Conservation (phyloP, 2,329 filamentous ascomycete genomes). For the Xylariaceae sp. region DNA sequence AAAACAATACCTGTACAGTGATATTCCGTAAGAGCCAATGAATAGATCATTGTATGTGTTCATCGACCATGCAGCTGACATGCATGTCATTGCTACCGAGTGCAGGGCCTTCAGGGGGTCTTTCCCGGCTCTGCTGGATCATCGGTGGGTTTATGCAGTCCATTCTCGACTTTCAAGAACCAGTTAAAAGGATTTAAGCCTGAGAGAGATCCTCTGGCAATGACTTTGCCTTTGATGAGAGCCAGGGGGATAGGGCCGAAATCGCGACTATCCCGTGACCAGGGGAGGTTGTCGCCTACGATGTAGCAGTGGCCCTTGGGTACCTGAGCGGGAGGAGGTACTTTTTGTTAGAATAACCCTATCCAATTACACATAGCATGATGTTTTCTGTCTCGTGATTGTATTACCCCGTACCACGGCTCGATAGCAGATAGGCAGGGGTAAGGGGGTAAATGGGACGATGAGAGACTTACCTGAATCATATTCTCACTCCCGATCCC, state of each 20-base stretch:
- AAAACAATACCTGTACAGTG: neutral
- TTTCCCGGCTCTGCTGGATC: neutral
- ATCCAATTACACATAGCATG: neutral
- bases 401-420: neutral
- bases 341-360: neutral
- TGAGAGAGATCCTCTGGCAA: slow-evolving; percentile 45
- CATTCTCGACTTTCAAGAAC: slow-evolving; percentile 46
- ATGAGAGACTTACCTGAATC: slow-evolving; percentile 53
- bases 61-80: neutral
- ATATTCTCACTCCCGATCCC: slow-evolving; percentile 40
- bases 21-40: neutral
- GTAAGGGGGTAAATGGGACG: neutral
- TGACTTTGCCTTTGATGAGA: slow-evolving; percentile 75
- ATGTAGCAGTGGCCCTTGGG: slow-evolving; percentile 91
- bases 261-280: slow-evolving; percentile 77
- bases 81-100: neutral
- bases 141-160: slow-evolving; percentile 20
- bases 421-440: neutral
- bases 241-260: slow-evolving; percentile 85
- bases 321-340: slow-evolving; percentile 48
- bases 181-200: slow-evolving; percentile 45
- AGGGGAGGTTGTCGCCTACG: slow-evolving; percentile 78
- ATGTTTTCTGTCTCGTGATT: too few species aligned
- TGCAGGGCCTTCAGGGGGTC: neutral
- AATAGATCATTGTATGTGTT: slow-evolving; percentile 2